These are phyloP conservation scores for Achaetomium macrosporum DNA, from an alignment of 2,329 filamentous ascomycete genomes.

Conservation along the genomic window DNA sequence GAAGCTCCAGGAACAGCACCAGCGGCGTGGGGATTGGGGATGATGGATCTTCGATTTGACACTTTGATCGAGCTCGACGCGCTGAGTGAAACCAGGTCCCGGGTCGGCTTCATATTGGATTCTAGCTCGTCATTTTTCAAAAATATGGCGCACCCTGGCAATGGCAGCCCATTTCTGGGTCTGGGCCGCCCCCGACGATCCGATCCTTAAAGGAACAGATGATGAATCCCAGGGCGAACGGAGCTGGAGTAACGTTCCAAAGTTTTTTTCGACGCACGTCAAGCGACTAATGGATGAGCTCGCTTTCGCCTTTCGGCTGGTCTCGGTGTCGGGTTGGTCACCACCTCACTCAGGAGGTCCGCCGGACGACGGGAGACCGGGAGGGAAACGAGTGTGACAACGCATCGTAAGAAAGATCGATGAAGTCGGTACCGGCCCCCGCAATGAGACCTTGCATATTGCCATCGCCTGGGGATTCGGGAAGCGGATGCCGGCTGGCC, in stretches of 20 bases:
- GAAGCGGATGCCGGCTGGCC: too few relatives aligned
- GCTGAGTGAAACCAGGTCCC: background rate
- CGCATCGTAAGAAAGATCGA: background rate
- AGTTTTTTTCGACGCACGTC: too few relatives aligned
- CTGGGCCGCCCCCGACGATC: conserved; percentile 1
- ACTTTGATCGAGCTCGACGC: too few relatives aligned
- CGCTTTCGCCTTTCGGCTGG: too few relatives aligned
- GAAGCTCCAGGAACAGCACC: too few relatives aligned
- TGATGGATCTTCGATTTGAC: background rate
- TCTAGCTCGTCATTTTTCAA: conserved; percentile 8
- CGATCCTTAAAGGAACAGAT: background rate
- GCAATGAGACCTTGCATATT: background rate
- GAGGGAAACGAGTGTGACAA: background rate
- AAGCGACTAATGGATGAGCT: too few relatives aligned
- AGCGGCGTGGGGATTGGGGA: background rate
- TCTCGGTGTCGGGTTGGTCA: too few relatives aligned
- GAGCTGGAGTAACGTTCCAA: too few relatives aligned
- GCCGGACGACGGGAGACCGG: background rate
- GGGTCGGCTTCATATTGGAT: conserved; percentile 17
- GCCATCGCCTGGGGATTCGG: too few relatives aligned
- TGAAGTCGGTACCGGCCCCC: background rate
- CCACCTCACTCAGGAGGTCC: too few relatives aligned
- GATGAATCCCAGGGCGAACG: background rate
- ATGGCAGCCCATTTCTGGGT: background rate
- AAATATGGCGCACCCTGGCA: background rate